Conservation (phyloP, 192 early-diverging fungal genomes). For the Paraglomus occultum region DNA sequence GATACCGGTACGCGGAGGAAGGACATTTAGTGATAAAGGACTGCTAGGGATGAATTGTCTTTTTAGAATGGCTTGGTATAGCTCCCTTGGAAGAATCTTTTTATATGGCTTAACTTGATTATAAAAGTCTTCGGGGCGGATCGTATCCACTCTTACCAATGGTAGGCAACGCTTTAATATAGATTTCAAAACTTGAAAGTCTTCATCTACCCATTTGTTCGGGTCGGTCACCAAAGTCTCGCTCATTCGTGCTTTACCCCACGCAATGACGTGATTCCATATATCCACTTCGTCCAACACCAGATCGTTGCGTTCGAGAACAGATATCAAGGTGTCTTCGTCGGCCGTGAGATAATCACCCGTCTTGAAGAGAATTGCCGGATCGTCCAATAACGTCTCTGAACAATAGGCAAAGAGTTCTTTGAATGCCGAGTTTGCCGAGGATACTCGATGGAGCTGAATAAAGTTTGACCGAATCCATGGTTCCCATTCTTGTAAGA, state of each 20-base stretch:
- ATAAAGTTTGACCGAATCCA: conserved; percentile 3
- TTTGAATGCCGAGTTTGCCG: not conserved
- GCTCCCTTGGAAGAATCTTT: not conserved
- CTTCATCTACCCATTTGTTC: no score
- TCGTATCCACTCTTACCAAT: no score
- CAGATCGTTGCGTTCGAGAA: conserved; percentile 10
- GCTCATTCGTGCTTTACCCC: no score
- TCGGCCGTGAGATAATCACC: not conserved
- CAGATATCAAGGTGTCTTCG: not conserved
- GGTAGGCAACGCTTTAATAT: no score
- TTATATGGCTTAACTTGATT: conserved; percentile 1
- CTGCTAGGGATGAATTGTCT: not conserved
- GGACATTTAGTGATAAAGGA: not conserved
- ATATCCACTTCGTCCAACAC: not conserved
- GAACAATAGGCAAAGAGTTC: not conserved
- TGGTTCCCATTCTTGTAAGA: not conserved
- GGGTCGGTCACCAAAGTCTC: no score
- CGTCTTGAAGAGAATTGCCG: conserved; percentile 2
- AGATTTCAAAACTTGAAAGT: no score
- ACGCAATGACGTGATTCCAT: not conserved
- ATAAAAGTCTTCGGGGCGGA: not conserved
- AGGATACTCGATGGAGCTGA: not conserved
- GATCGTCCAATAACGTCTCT: conserved; percentile 4
- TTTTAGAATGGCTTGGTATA: conserved; percentile 1
- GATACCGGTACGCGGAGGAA: not conserved